Conservation (phyloP, 768 basidiomycete species). For the Coprinopsis marcescibilis region DNA sequence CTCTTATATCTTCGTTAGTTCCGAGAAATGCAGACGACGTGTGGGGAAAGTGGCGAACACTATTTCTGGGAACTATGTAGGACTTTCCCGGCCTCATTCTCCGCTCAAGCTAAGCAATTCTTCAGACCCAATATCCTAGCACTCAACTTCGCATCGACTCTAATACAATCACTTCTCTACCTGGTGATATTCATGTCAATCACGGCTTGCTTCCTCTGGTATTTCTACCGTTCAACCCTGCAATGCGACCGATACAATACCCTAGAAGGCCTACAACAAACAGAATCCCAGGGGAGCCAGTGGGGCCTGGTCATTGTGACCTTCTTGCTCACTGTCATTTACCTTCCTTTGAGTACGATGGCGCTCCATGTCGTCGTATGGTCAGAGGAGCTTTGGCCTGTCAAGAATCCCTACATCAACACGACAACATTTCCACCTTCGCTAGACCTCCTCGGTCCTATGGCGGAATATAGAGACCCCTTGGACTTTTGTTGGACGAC, state of each 20-base stretch:
- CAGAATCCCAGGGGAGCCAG: slow-evolving; percentile 33
- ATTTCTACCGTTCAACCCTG: slow-evolving; percentile 47
- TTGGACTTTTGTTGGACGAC: slow-evolving; percentile 78
- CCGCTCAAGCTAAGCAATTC: slow-evolving; percentile 6
- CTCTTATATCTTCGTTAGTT: slow-evolving; percentile 22
- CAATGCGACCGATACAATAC: slow-evolving; percentile 43
- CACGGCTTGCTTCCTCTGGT: slow-evolving; percentile 47
- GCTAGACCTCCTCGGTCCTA: slow-evolving; percentile 48
- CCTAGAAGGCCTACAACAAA: slow-evolving; percentile 51
- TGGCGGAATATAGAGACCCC: slow-evolving; percentile 51
- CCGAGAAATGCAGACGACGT: slow-evolving; percentile 32
- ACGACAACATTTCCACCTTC: slow-evolving; percentile 45
- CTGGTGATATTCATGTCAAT: slow-evolving; percentile 54
- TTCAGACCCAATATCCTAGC: slow-evolving; percentile 67
- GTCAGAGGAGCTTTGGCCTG: slow-evolving; percentile 72
- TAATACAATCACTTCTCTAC: slow-evolving; percentile 54
- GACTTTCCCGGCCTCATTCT: slow-evolving; percentile 16
- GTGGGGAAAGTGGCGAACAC: slow-evolving; percentile 46
- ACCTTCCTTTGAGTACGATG: slow-evolving; percentile 74
- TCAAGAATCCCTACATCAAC: slow-evolving; percentile 63
- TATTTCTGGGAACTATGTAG: slow-evolving; percentile 67
- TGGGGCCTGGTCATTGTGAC: slow-evolving; percentile 56
- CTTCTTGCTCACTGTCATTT: slow-evolving; percentile 63
- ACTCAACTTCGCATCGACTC: slow-evolving; percentile 61
- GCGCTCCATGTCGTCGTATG: slow-evolving; percentile 71